These are phyloP conservation scores for Tirmania nivea DNA, from an alignment of 495 filamentous ascomycete genomes.

Conservation along the genomic window DNA sequence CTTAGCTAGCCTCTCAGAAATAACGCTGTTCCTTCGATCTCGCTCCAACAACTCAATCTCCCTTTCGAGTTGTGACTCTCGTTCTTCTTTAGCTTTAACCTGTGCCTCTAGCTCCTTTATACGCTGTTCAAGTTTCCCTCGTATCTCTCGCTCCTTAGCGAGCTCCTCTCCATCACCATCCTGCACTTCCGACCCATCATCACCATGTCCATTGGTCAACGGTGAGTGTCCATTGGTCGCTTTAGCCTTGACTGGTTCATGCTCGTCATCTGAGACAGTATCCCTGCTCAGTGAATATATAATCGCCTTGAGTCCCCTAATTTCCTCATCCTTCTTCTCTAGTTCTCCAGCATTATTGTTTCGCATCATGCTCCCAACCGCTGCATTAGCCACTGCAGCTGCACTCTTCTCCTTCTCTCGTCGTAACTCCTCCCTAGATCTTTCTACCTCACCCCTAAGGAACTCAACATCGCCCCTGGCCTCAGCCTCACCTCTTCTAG, in stretches of 20 bases:
- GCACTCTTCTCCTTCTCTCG: constrained; percentile 78
- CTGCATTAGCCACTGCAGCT: constrained; percentile 33
- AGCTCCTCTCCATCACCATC: constrained; percentile 26
- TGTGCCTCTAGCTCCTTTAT: constrained; percentile 50
- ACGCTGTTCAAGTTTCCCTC: constrained; percentile 52
- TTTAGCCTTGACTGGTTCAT: neutral
- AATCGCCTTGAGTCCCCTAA: constrained; percentile 87
- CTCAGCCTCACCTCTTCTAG: constrained; percentile 87
- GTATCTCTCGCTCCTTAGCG: constrained; percentile 31
- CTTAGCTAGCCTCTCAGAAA: neutral
- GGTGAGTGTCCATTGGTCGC: neutral
- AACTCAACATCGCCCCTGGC: constrained; percentile 93
- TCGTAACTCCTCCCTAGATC: constrained; percentile 72
- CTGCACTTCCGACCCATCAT: neutral
- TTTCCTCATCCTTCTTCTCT: constrained; percentile 91
- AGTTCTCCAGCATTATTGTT: constrained; percentile 45
- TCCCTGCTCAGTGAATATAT: constrained; percentile 81
- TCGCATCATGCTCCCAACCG: constrained; percentile 28
- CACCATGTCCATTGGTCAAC: constrained; percentile 5
- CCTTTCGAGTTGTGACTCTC: constrained; percentile 78
- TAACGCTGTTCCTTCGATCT: neutral
- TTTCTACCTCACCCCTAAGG: constrained; percentile 81
- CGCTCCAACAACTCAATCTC: constrained; percentile 37
- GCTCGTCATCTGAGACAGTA: constrained; percentile 29
- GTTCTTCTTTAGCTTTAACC: constrained; percentile 44